phyloP scores from a whole-genome alignment of 2,329 filamentous ascomycete genomes.

The Penicillium glabrum region DNA sequence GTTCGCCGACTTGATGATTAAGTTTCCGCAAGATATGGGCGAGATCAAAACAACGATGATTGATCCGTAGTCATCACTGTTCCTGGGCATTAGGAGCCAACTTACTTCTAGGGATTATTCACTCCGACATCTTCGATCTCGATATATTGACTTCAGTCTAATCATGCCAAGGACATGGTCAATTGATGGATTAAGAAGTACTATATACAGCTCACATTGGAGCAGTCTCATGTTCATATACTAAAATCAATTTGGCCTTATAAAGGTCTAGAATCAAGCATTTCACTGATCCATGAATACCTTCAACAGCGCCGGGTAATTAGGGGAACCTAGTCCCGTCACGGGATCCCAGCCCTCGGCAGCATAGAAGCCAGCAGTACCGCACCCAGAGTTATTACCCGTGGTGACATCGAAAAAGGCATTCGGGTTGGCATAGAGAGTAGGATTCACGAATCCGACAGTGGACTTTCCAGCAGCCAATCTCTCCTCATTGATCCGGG shows the following conservation, averaged over 20 bases:
- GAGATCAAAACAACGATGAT: too few species aligned
- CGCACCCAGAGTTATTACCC: conserved; percentile 33
- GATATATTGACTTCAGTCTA: background rate
- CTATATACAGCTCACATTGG: background rate
- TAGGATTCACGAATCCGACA: conserved; percentile 57
- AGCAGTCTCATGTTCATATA: background rate
- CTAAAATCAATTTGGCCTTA: background rate
- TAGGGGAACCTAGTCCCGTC: conserved; percentile 35
- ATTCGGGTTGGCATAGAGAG: conserved; percentile 31
- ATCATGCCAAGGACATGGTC: background rate
- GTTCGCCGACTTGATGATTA: too few species aligned
- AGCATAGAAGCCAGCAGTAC: conserved; percentile 29
- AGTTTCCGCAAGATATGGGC: too few species aligned
- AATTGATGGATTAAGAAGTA: background rate
- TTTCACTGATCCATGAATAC: conserved; percentile 26
- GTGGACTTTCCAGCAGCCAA: conserved; percentile 49
- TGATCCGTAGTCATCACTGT: too few species aligned
- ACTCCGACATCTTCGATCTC: too few species aligned
- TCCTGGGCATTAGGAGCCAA: too few species aligned
- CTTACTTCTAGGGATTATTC: too few species aligned
- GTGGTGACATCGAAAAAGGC: conserved; percentile 33
- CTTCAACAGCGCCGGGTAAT: conserved; percentile 33
- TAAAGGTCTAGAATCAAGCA: background rate
- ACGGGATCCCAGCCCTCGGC: conserved; percentile 34
- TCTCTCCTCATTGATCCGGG: conserved; percentile 57